Percentiles rank a stretch among this genome's conserved stretches.
Evolutionary conservation across 345 rosid species (phyloP).

Genomic region (Geranium brycei): DNA sequence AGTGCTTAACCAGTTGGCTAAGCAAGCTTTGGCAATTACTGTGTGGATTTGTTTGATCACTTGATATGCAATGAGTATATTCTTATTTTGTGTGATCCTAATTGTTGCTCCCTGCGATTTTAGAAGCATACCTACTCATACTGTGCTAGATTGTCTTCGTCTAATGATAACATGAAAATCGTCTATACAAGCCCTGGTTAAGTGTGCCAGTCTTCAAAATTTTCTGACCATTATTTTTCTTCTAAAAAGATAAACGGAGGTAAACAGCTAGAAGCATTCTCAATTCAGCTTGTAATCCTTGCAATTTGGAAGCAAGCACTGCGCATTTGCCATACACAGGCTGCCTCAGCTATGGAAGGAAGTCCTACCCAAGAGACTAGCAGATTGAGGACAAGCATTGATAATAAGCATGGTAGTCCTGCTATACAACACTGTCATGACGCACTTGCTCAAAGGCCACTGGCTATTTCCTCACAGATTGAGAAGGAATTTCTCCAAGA

Average conservation of each 20-base stretch:
- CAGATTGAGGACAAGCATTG: slow-evolving; percentile 37
- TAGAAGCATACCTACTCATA: too few relatives aligned
- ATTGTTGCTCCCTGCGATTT: too few relatives aligned
- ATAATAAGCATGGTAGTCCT: slow-evolving; percentile 36
- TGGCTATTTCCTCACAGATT: slow-evolving; percentile 43
- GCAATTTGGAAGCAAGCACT: slow-evolving; percentile 96
- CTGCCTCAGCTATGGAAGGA: slow-evolving; percentile 83
- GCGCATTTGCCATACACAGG: slow-evolving; percentile 83
- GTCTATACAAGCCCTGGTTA: not conserved
- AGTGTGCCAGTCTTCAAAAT: not conserved
- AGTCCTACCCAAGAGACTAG: slow-evolving; percentile 45
- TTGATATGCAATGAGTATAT: too few relatives aligned
- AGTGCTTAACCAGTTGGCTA: too few relatives aligned
- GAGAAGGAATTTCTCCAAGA: slow-evolving; percentile 67
- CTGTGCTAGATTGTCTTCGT: too few relatives aligned
- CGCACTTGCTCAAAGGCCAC: slow-evolving; percentile 26
- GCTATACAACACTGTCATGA: slow-evolving; percentile 26
- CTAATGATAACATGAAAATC: too few relatives aligned
- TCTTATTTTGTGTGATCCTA: too few relatives aligned
- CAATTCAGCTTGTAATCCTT: slow-evolving; percentile 79
- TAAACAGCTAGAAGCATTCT: slow-evolving; percentile 67
- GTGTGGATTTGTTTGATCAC: too few relatives aligned
- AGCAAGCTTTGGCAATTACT: too few relatives aligned
- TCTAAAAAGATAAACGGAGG: slow-evolving; percentile 37
- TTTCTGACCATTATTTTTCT: slow-evolving; percentile 2